Conservation (phyloP, 164 flowering plant genomes). For the Piper longum region DNA sequence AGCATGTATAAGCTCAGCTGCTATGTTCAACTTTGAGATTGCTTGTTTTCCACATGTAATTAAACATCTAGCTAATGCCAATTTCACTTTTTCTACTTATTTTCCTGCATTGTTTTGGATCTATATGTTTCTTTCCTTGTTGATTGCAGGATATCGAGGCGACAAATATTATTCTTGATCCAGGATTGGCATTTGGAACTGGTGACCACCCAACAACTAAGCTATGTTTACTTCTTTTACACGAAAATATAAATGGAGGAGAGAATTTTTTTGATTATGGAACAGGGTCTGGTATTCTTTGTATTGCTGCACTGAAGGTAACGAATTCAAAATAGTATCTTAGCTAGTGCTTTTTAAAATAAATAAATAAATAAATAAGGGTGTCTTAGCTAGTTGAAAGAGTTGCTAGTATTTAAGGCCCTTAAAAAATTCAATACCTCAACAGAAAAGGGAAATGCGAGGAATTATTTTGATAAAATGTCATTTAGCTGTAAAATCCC, state of each 20-base stretch:
- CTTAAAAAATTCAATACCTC: too few species aligned
- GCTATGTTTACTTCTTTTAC: conserved; percentile 62
- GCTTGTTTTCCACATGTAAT: too few species aligned
- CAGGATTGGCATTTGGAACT: conserved; percentile 97
- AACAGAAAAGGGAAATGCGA: too few species aligned
- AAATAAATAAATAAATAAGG: not conserved
- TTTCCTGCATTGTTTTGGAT: not conserved
- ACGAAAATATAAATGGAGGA: conserved; percentile 52
- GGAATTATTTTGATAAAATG: too few species aligned
- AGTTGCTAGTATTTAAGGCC: too few species aligned
- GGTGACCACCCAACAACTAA: conserved; percentile 93
- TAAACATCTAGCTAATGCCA: too few species aligned
- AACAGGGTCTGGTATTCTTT: conserved; percentile 90
- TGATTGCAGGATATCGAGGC: conserved; percentile 48
- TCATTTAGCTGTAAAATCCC: too few species aligned
- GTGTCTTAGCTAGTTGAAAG: not conserved
- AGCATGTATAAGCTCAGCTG: too few species aligned
- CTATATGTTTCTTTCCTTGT: conserved; percentile 2
- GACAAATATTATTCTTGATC: conserved; percentile 67
- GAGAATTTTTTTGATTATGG: conserved; percentile 79
- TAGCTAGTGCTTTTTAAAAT: not conserved
- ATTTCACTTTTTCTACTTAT: not conserved
- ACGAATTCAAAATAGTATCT: too few species aligned
- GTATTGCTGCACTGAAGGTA: conserved; percentile 88
- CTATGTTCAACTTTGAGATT: too few species aligned